Evolutionary conservation across 306 rosid species (phyloP).

Genomic region (Quercus rubra): DNA sequence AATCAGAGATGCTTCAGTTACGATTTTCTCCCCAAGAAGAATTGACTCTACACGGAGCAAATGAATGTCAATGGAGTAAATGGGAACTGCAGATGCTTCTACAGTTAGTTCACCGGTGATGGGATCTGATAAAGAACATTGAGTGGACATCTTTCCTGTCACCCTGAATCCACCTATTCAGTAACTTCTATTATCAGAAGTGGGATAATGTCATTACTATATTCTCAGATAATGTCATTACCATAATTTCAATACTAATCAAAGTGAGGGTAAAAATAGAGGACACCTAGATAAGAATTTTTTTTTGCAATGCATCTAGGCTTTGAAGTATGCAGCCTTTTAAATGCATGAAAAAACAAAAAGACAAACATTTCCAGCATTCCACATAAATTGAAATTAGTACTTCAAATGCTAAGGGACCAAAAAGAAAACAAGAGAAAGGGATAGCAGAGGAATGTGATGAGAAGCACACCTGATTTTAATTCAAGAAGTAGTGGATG

Average conservation of each 20-base stretch:
- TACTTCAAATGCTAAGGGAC: too few species aligned
- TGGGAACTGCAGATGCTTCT: slow-evolving; percentile 86
- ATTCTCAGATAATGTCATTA: slow-evolving; percentile 1
- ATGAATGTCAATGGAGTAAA: slow-evolving; percentile 71
- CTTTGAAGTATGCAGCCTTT: slow-evolving; percentile 1
- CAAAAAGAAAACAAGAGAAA: neutral
- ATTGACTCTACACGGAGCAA: slow-evolving; percentile 82
- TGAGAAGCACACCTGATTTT: slow-evolving; percentile 60
- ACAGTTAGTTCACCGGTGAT: slow-evolving; percentile 77
- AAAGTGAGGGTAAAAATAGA: neutral
- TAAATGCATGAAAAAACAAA: neutral
- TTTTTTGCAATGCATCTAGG: neutral
- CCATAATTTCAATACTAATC: slow-evolving; percentile 3
- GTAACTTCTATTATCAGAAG: slow-evolving; percentile 24
- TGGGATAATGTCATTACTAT: slow-evolving; percentile 5
- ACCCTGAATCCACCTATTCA: slow-evolving; percentile 83
- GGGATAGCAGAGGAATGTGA: neutral
- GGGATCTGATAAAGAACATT: slow-evolving; percentile 68
- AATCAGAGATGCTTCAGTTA: slow-evolving; percentile 71
- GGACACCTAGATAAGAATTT: slow-evolving; percentile 5
- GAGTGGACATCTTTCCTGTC: slow-evolving; percentile 80
- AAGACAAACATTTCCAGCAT: slow-evolving; percentile 8
- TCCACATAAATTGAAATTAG: neutral
- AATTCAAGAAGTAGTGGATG: slow-evolving; percentile 88
- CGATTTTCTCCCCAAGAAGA: slow-evolving; percentile 83